A percentile compares a stretch with the other conserved stretches of the same genome.
These are phyloP conservation scores for Rhizoctonia solani DNA, from an alignment of 1,284 basidiomycete species.

Conservation along the genomic window DNA sequence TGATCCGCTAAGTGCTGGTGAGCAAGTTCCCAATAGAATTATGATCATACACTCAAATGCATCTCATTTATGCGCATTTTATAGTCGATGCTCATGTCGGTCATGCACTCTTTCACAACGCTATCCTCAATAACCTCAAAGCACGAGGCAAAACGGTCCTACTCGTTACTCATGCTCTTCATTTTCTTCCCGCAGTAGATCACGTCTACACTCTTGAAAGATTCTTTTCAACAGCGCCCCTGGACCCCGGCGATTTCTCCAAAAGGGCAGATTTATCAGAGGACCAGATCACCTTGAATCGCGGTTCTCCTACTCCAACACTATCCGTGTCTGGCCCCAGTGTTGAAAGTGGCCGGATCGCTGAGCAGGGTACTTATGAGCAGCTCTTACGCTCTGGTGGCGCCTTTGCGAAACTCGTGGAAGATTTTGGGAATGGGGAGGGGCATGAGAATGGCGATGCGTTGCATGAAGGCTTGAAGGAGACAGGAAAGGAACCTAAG, in stretches of 20 bases:
- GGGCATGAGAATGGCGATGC: constrained; percentile 51
- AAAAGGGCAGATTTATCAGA: background rate
- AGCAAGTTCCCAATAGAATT: constrained; percentile 30
- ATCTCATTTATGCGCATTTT: background rate
- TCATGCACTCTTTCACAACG: constrained; percentile 67
- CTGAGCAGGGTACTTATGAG: constrained; percentile 66
- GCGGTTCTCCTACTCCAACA: background rate
- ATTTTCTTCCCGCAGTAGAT: constrained; percentile 70
- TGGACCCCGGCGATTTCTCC: too few relatives aligned
- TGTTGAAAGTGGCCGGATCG: constrained; percentile 54
- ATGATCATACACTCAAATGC: background rate
- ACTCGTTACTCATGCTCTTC: constrained; percentile 73
- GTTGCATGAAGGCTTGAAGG: constrained; percentile 47
- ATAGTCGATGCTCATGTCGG: constrained; percentile 72
- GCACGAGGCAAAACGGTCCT: constrained; percentile 62
- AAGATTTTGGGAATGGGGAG: constrained; percentile 64
- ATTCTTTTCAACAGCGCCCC: background rate
- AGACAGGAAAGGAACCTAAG: constrained; percentile 38
- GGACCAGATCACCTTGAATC: background rate
- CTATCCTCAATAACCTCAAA: constrained; percentile 60
- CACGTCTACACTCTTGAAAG: constrained; percentile 63
- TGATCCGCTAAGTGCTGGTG: constrained; percentile 73
- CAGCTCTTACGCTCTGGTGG: constrained; percentile 59
- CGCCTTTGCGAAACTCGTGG: constrained; percentile 55
- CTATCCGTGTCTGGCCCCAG: background rate